phyloP scores from a whole-genome alignment of 176 grass and related monocot genomes.

The Elaeis guineensis region DNA sequence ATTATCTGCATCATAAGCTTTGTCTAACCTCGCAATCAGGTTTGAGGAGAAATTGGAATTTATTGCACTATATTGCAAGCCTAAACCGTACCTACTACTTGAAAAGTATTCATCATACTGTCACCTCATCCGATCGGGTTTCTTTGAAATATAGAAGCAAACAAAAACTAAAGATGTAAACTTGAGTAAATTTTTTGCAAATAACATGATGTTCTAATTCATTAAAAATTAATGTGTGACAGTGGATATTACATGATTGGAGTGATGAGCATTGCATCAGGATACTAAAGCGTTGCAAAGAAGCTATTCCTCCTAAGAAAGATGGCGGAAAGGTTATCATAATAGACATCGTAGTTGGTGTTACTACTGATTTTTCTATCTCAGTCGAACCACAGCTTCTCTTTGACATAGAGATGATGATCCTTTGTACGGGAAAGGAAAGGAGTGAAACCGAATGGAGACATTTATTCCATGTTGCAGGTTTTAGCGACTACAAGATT shows the following conservation, averaged over 20 bases:
- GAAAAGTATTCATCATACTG: too few relatives aligned
- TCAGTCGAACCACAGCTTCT: conserved; percentile 14
- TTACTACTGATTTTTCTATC: not conserved
- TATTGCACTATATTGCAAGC: too few relatives aligned
- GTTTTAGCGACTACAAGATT: conserved; percentile 36
- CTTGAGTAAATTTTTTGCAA: too few relatives aligned
- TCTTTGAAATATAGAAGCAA: too few relatives aligned
- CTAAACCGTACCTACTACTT: too few relatives aligned
- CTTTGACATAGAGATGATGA: conserved; percentile 25
- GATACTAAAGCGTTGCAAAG: conserved; percentile 31
- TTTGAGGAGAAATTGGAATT: too few relatives aligned
- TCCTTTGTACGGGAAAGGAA: conserved; percentile 19
- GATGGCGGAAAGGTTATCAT: conserved; percentile 38
- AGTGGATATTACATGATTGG: conserved; percentile 48
- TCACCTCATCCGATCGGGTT: too few relatives aligned
- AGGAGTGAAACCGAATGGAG: conserved; percentile 38
- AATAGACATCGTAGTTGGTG: conserved; percentile 29
- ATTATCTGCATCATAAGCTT: too few relatives aligned
- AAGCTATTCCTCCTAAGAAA: conserved; percentile 26
- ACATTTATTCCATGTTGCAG: conserved; percentile 26
- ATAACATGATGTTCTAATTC: too few relatives aligned
- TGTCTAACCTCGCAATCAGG: too few relatives aligned
- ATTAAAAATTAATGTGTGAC: not conserved
- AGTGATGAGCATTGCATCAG: conserved; percentile 20
- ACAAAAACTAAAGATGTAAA: too few relatives aligned